Evolutionary conservation across 139 green algal species (phyloP).

Genomic region (Gonium pectorale): DNA sequence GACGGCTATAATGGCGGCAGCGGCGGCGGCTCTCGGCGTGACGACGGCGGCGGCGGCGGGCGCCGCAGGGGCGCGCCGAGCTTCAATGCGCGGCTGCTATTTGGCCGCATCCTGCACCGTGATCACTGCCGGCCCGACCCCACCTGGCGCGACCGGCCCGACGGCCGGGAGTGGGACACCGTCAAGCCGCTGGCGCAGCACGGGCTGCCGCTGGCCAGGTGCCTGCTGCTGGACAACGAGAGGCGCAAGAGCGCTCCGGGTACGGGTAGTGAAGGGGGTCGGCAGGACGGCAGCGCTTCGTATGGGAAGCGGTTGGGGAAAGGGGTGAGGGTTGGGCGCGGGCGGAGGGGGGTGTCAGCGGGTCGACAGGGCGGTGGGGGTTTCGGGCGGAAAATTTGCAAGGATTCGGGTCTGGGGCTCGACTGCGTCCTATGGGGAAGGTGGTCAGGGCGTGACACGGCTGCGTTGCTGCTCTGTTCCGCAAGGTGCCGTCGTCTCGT

Average conservation of each 20-base stretch:
- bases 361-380: too few relatives aligned
- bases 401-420: too few relatives aligned
- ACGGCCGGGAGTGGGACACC: slow-evolving; percentile 72
- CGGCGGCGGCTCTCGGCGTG: neutral
- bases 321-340: neutral
- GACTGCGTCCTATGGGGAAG: too few relatives aligned
- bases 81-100: slow-evolving; percentile 43
- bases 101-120: slow-evolving; percentile 55
- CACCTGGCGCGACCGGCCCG: slow-evolving; percentile 35
- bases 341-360: neutral
- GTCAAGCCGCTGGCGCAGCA: slow-evolving; percentile 72
- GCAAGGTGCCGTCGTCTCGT: too few relatives aligned
- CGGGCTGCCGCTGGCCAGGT: slow-evolving; percentile 55
- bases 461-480: too few relatives aligned
- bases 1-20: neutral
- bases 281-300: too few relatives aligned
- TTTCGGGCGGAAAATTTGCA: too few relatives aligned
- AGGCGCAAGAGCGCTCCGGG: slow-evolving; percentile 60
- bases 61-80: neutral
- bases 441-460: too few relatives aligned
- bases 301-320: neutral
- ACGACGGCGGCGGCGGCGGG: neutral
- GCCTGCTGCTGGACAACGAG: slow-evolving; percentile 78
- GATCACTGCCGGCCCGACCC: slow-evolving; percentile 51
- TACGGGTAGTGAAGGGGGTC: neutral